A percentile compares a stretch with the other conserved stretches of the same genome.
Evolutionary conservation across 768 basidiomycete genomes (phyloP).

Genomic region (Paxillus involutus): DNA sequence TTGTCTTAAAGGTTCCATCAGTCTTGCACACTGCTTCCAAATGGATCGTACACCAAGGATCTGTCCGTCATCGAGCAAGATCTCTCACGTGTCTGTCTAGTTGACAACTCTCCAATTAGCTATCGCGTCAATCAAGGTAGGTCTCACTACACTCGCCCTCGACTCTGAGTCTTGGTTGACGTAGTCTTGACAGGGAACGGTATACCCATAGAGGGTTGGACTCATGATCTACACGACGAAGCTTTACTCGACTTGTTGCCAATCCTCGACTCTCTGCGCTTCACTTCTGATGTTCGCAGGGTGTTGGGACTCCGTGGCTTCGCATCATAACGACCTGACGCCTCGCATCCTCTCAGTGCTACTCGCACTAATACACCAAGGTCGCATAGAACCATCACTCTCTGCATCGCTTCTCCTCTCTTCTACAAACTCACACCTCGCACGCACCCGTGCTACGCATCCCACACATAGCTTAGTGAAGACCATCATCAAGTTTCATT

Average conservation of each 20-base stretch:
- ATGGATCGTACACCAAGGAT: constrained; percentile 95
- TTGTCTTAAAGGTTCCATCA: constrained; percentile 28
- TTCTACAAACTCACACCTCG: constrained; percentile 22
- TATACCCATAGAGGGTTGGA: constrained; percentile 99
- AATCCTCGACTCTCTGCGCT: constrained; percentile 92
- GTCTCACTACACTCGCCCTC: constrained; percentile 17
- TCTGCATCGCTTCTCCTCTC: constrained; percentile 20
- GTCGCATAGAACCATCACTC: constrained; percentile 22
- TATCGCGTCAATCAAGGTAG: constrained; percentile 92
- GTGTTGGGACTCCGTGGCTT: constrained; percentile 77
- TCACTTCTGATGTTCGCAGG: constrained; percentile 92
- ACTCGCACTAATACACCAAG: constrained; percentile 7
- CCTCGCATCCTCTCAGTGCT: constrained; percentile 2
- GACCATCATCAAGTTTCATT: constrained; percentile 15
- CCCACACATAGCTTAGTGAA: constrained; percentile 29
- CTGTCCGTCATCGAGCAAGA: constrained; percentile 85
- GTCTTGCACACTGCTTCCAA: constrained; percentile 91
- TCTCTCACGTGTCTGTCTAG: constrained; percentile 88
- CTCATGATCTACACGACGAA: constrained; percentile 94
- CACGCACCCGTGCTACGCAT: constrained; percentile 25
- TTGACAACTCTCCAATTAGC: constrained; percentile 94
- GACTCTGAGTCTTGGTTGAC: constrained; percentile 1
- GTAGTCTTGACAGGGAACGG: constrained; percentile 72
- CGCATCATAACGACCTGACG: constrained; percentile 31
- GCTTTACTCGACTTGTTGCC: constrained; percentile 94